Base-by-base conservation (phyloP, 1,284 basidiomycete species). In the Inonotus hispidus region DNA sequence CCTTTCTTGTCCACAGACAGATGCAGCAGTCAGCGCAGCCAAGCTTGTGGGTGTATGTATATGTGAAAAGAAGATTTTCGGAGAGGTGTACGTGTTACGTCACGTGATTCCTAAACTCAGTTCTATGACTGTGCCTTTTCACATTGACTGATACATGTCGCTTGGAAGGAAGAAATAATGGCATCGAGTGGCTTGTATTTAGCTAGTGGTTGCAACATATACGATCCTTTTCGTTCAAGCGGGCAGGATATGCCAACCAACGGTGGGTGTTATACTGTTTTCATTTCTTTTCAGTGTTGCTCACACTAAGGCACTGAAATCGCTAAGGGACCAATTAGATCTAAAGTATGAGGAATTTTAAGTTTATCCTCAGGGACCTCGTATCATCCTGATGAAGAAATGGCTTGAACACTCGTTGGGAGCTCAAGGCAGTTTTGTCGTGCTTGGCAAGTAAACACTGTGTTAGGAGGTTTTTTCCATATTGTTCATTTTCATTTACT, bases 371-470 rank as follows among this genome's bases (percentile, higher is more conserved):
- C 75, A 82, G 29, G 90, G 92, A 69, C 74, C 77, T 27, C 77
- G 88, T 35, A 69, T 92, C 10, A 58, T 77, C 1, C 74, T 91
- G 2, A 79, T 77, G 0, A 81, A 82, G 63, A 70, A 76, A 56
- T 92, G 87, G 86, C 69, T 92, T 60, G 80, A 81, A 37, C 70
- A 68, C 5, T 78, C 77, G 25, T 77, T 82, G 0, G 82, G 79
- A 2, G 84, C 81, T 38, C 73, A 79, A 46, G 83, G 88, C 61
- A 52, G 91, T 2, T 88, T 92, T 66, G 69, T 73, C 25, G 66
- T 85, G 13, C 90, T 87, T 85, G 83, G 85, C 60, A 71, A 66
- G 13, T 61, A 74, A n/a, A n/a, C n/a, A n/a, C n/a, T n/a, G n/a
- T n/a, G n/a, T n/a, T n/a, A n/a, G n/a, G n/a, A n/a, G n/a, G n/a